Percentiles rank a stretch among this genome's conserved stretches.
phyloP scores from a whole-genome alignment of 225 moss, liverwort and hornwort species.

The Takakia lepidozioides region DNA sequence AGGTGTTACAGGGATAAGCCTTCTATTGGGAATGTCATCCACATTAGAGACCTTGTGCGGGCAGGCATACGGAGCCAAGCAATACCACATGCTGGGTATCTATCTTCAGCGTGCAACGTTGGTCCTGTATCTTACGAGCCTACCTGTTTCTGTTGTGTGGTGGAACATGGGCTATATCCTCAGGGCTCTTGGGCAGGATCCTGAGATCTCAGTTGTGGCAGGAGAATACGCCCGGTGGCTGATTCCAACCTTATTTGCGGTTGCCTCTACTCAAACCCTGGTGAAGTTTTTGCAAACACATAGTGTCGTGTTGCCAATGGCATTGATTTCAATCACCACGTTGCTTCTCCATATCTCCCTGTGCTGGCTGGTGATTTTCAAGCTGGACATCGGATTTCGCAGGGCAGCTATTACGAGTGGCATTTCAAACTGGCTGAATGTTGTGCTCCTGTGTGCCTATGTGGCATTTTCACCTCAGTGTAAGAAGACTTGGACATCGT shows the following conservation, averaged over 20 bases:
- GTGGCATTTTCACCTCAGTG: conserved; percentile 24
- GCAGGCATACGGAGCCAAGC: no score
- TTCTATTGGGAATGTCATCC: conserved; percentile 33
- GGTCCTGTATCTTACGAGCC: conserved; percentile 13
- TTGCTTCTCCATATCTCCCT: conserved; percentile 27
- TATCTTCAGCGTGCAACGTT: conserved; percentile 38
- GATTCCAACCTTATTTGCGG: no score
- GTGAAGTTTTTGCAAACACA: no score
- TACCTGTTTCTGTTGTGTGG: conserved; percentile 30
- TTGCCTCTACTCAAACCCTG: no score
- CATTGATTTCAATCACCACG: conserved; percentile 25
- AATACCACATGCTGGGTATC: conserved; percentile 32
- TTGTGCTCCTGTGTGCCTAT: conserved; percentile 15
- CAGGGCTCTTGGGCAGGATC: conserved; percentile 22
- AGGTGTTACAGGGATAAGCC: conserved; percentile 25
- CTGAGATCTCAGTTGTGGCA: conserved; percentile 24
- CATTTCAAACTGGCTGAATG: conserved; percentile 51
- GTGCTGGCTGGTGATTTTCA: conserved; percentile 24
- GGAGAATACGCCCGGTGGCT: conserved; percentile 33
- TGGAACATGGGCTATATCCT: conserved; percentile 27
- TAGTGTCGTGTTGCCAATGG: no score
- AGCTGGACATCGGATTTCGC: conserved; percentile 16
- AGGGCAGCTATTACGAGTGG: conserved; percentile 41
- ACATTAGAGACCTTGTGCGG: conserved; percentile 39
- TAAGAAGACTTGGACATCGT: conserved; percentile 9